Evolutionary conservation across 306 rosid genomes (phyloP).

Genomic region (Malus sylvestris): DNA sequence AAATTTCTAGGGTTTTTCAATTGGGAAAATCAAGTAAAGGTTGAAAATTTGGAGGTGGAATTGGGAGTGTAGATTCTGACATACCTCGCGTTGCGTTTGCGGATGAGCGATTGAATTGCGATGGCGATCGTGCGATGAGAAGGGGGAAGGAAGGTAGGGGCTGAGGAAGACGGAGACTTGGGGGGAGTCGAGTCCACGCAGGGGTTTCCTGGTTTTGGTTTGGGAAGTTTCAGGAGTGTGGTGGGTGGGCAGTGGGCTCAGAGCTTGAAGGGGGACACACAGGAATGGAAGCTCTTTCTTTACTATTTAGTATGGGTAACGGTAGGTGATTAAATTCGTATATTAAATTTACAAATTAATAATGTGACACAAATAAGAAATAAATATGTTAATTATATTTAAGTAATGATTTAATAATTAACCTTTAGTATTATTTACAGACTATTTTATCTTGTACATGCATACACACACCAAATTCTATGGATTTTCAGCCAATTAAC

Average conservation of each 20-base stretch:
- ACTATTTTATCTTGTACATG: too few relatives aligned
- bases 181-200: neutral
- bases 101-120: neutral
- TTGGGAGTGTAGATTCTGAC: neutral
- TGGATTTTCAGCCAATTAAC: neutral
- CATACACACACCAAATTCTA: neutral
- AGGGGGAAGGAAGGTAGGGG: neutral
- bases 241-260: neutral
- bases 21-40: neutral
- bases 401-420: too few relatives aligned
- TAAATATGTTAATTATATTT: too few relatives aligned
- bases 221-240: neutral
- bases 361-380: too few relatives aligned
- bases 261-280: neutral
- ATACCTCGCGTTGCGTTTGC: neutral
- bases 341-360: too few relatives aligned
- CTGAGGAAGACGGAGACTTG: neutral
- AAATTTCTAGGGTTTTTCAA: neutral
- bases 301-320: neutral
- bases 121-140: neutral
- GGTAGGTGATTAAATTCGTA: too few relatives aligned
- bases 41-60: neutral
- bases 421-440: too few relatives aligned
- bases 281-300: neutral
- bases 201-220: conserved; percentile 2